A percentile compares a stretch with the other conserved stretches of the same genome.
These are phyloP conservation scores for Chalciporus sp. DNA, from an alignment of 1,284 basidiomycete species.

Conservation along the genomic window DNA sequence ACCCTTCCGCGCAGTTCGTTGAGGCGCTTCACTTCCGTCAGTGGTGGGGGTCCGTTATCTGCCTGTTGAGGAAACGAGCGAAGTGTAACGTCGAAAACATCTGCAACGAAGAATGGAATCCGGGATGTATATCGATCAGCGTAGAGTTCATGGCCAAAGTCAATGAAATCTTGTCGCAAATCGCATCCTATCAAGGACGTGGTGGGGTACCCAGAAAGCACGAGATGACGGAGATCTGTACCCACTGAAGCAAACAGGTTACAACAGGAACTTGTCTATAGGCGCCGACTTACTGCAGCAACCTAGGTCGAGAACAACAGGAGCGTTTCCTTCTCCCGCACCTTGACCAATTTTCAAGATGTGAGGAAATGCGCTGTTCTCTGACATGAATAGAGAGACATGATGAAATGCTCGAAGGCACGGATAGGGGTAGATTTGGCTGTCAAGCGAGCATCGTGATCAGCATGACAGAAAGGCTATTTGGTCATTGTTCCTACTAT, in stretches of 20 bases:
- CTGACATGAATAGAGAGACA: slow-evolving; percentile 33
- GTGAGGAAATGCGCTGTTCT: slow-evolving; percentile 29
- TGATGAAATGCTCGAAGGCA: slow-evolving; percentile 39
- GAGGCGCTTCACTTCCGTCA: slow-evolving; percentile 11
- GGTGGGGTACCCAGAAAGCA: slow-evolving; percentile 36
- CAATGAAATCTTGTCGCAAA: slow-evolving; percentile 37
- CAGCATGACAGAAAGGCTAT: background rate
- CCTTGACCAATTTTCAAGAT: slow-evolving; percentile 20
- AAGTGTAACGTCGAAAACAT: slow-evolving; percentile 33
- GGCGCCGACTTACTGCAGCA: slow-evolving; percentile 36
- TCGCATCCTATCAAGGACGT: slow-evolving; percentile 35
- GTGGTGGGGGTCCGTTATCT: background rate
- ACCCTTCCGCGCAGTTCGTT: slow-evolving; percentile 20
- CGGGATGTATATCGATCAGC: slow-evolving; percentile 16
- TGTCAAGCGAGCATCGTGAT: background rate
- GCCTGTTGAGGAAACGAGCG: background rate
- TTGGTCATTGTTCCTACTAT: background rate
- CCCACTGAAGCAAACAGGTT: slow-evolving; percentile 31
- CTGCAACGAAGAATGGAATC: slow-evolving; percentile 37
- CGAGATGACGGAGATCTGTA: slow-evolving; percentile 38
- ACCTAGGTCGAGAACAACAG: slow-evolving; percentile 36
- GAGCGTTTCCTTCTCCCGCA: slow-evolving; percentile 25
- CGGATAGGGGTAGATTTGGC: slow-evolving; percentile 39
- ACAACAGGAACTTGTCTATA: background rate
- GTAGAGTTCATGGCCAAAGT: slow-evolving; percentile 35